Conservation (phyloP, 352 stramenopile species). For the Stephanocyclus meneghinianus region DNA sequence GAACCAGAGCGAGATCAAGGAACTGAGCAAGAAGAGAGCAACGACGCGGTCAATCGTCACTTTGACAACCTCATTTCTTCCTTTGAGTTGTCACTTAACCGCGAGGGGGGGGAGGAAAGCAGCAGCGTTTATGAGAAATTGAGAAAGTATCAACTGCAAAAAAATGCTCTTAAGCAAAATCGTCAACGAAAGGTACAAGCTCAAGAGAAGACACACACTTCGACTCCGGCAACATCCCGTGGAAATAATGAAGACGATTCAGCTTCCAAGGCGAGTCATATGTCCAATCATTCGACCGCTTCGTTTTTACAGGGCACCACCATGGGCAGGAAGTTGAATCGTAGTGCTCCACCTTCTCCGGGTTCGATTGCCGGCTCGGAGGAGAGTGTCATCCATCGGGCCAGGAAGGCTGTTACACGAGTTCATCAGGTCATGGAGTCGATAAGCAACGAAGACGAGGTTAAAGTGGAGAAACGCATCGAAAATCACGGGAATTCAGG, state of each 20-base stretch:
- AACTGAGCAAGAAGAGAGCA: background rate
- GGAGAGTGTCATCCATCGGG: constrained; percentile 20
- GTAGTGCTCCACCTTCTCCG: background rate
- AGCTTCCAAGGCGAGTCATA: constrained; percentile 7
- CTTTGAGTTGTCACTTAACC: constrained; percentile 24
- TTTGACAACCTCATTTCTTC: constrained; percentile 29
- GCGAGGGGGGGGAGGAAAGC: background rate
- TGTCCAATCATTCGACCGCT: constrained; percentile 14
- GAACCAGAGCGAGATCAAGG: constrained; percentile 1
- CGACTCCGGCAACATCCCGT: background rate
- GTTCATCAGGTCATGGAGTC: constrained; percentile 16
- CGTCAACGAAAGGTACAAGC: background rate
- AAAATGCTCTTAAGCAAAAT: background rate
- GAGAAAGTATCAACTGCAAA: constrained; percentile 12
- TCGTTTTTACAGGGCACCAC: constrained; percentile 20
- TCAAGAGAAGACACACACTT: background rate
- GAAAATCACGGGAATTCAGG: background rate
- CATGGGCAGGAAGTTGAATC: constrained; percentile 29
- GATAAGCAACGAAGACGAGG: background rate
- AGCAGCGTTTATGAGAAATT: constrained; percentile 2
- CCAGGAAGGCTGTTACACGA: constrained; percentile 5
- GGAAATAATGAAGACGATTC: constrained; percentile 10
- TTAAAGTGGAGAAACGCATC: background rate
- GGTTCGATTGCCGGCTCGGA: background rate
- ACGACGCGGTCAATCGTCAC: constrained; percentile 25